Evolutionary conservation across 208 protist genomes (phyloP).

Genomic region (Leishmania mexicana): DNA sequence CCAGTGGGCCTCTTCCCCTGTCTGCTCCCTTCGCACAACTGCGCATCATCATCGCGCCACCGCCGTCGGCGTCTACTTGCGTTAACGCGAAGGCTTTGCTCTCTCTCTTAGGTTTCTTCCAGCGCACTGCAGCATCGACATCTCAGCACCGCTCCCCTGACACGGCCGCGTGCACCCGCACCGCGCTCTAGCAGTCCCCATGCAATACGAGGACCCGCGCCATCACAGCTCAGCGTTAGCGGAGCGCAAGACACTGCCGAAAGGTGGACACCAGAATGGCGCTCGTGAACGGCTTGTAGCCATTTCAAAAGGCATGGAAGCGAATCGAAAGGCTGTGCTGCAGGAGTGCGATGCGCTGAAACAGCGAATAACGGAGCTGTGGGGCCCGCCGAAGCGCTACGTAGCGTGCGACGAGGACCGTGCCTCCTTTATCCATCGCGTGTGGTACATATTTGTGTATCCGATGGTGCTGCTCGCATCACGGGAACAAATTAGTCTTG

Average conservation of each 20-base stretch:
- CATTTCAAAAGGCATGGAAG: background rate
- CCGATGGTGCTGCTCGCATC: background rate
- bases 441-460: background rate
- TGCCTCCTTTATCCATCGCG: background rate
- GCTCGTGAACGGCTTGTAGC: background rate
- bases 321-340: background rate
- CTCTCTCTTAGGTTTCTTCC: background rate
- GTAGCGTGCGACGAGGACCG: constrained; percentile 3
- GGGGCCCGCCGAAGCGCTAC: background rate
- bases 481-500: background rate
- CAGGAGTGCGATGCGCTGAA: background rate
- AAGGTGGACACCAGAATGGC: background rate
- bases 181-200: background rate
- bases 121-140: background rate
- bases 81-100: background rate
- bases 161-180: background rate
- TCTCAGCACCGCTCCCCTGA: background rate
- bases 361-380: background rate
- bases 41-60: no score
- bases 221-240: background rate
- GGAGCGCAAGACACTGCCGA: background rate
- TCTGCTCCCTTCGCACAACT: background rate
- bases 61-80: background rate
- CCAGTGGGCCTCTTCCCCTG: background rate
- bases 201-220: background rate